Base-by-base conservation (phyloP, 202 grass and related monocot genomes). In the Schoenoplectus triqueter region DNA sequence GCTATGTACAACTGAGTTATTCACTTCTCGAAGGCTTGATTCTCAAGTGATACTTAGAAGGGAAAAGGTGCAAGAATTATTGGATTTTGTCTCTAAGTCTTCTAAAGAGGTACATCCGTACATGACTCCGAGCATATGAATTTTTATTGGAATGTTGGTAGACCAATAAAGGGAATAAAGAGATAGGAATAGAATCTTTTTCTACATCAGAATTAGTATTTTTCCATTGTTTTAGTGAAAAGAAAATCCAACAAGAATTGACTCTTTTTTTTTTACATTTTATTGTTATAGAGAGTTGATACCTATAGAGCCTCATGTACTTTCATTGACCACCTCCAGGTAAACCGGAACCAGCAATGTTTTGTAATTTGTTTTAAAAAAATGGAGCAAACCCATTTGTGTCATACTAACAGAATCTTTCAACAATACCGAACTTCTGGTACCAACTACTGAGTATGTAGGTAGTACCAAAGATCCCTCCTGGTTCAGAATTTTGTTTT, bases 1-100 rank as follows among this genome's bases (percentile, higher is more conserved):
- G 66, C 70, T 85, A 50, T 90, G 91, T 84, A 74, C 77, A 31
- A 31, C 31, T 31, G 31, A 31, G 31, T 31, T 31, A 31, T 31
- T 31, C 31, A 31, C 31, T 31, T 69, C 82, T 69, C 88, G 84
- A 15, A 63, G 85, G 9, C 90, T 95, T 0, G 90, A 95, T 78
- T 84, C 67, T 47, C 77, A 84, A 54, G 64, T 49, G n/a, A 68
- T 20, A 18, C 86, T 92, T 13, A 88, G 92, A 7, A 62, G 41
- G 7, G 66, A 80, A 2, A 95, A 90, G 68, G 73, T 84, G 31
- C 82, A 15, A 52, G 85, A 31, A 31, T 31, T 31, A 31, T 31
- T 31, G 31, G 31, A 31, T 31, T 31, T 31, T 31, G 31, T 31
- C 5, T 64, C 6, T 1, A 6, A 64, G 3, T 67, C 67, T 2